Base-by-base conservation (phyloP, 352 stramenopile species). In the Albugo candida region DNA sequence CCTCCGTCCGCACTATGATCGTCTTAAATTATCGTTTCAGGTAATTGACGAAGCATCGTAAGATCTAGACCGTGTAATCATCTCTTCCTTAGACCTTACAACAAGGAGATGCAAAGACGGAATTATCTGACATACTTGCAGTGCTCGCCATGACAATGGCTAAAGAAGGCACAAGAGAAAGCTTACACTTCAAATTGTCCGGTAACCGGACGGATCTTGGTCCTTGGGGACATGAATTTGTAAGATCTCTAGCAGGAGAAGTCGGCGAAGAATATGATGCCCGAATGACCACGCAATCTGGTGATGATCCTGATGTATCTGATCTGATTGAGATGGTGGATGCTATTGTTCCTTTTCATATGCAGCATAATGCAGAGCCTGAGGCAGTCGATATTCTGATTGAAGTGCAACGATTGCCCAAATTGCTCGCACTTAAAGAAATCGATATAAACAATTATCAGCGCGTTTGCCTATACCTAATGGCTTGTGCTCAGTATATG, bases 381-480 rank as follows among this genome's bases (percentile, higher is more conserved):
- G 96, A 99, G 71, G 96, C 95, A 17, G 92, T 99, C 35, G 96
- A 99, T 65, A 89, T 99, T 20, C 70, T 99, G 41, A 93, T 99
- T 54, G 96, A 99, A 76, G 94, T 98, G 31, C 92, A 98, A 64
- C 70, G 96, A 56, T 74, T 99, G 11, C 63, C 82, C 41, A 96
- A 95, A 58, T 67, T 99, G 35, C 66, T 98, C n/a, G 61, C 87
- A 12, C 79, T 92, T 16, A 70, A 80, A 12, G 65, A 89, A 31
- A 96, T 99, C 49, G 94, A 99, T 65, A 89, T 97, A 54, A 95
- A 95, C 49, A 99, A 99, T 78, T 98, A 97, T 63, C 77, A 95
- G 64, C 80, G 95, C 40, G 88, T 99, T 36, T 98, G 94, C 65
- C 67, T 99, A 21, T 99, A 99, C 70, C 65, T 99, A 43, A 67